Evolutionary conservation across 441 rosid genomes (phyloP).

Genomic region (Erodium trifolium): DNA sequence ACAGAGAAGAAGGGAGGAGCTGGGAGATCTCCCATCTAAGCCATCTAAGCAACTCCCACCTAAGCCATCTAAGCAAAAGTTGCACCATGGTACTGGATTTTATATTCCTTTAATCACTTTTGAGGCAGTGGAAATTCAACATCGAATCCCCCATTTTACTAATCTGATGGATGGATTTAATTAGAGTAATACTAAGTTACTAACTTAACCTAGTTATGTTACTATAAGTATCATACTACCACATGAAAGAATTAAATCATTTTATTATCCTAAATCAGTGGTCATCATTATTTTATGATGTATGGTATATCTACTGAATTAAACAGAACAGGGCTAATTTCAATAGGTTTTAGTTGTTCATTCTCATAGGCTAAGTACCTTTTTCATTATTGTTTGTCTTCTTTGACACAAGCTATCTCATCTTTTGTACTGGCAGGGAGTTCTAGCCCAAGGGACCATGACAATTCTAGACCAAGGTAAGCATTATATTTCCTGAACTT

Average conservation of each 20-base stretch:
- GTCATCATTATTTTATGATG: background rate
- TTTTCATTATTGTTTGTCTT: slow-evolving; percentile 15
- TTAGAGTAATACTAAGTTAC: background rate
- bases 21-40: slow-evolving; percentile 28
- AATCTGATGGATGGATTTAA: background rate
- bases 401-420: slow-evolving; percentile 15
- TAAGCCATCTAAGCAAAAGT: background rate
- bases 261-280: background rate
- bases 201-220: background rate
- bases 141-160: background rate
- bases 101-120: background rate
- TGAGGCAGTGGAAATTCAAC: background rate
- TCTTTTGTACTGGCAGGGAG: slow-evolving; percentile 36
- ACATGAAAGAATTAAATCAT: background rate
- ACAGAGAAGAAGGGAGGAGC: too few species aligned
- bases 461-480: slow-evolving; percentile 49
- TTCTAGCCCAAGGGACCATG: slow-evolving; percentile 32
- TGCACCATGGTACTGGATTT: slow-evolving; percentile 26
- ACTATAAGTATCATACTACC: background rate
- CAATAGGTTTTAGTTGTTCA: too few species aligned
- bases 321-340: too few species aligned
- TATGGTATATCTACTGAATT: too few species aligned
- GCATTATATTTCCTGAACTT: slow-evolving; percentile 1
- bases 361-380: background rate
- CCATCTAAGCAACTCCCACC: slow-evolving; percentile 1